Evolutionary conservation across 306 rosid species (phyloP), one percentile per base, ranked within the genome.

Genomic region (Trifolium repens): DNA sequence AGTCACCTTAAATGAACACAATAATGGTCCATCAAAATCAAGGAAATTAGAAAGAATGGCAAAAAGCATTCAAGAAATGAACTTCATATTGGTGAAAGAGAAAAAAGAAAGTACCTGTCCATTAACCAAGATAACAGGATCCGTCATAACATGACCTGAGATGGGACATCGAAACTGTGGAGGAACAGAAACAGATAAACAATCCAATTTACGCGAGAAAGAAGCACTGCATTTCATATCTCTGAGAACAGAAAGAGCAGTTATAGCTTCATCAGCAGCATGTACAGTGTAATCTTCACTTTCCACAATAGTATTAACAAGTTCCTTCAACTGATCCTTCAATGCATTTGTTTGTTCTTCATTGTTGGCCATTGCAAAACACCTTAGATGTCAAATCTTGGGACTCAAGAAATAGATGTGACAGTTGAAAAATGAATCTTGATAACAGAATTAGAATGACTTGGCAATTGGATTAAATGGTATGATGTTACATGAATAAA

Each of bases 121-220:
- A 67, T 92, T 87, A 66, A 86, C 74, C 78, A 90, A 81, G 78
- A 91, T 73, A 73, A 93, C 96, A 72, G 98, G 98, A 64, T 93
- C 96, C 6, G 30, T 71, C 96, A 93, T 93, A 73, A 93, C 14
- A 39, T 12, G 73, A 44, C 82, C 61, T 80, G 86, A 66, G 75
- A 93, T 87, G 59, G 98, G 96, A 52, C 98, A 93, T 26, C 85
- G 87, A 61, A 90, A 93, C 46, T 80, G 73, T 4, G 87, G 70
- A 60, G 96, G 98, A 57, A 80, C 59, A 43, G 32, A 15, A 13
- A 57, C 5, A 61, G 67, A 61, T 15, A 61, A 73, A 9, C 76
- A 59, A 14, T 80, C 80, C 4, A 82, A 61, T 32, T 70, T 75
- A 26, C 70, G 40, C 5, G 83, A 73, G 39, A 61, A 66, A 9